Evolutionary conservation across 2,329 filamentous ascomycete genomes (phyloP).

Genomic region (Trichophyton mentagrophytes): DNA sequence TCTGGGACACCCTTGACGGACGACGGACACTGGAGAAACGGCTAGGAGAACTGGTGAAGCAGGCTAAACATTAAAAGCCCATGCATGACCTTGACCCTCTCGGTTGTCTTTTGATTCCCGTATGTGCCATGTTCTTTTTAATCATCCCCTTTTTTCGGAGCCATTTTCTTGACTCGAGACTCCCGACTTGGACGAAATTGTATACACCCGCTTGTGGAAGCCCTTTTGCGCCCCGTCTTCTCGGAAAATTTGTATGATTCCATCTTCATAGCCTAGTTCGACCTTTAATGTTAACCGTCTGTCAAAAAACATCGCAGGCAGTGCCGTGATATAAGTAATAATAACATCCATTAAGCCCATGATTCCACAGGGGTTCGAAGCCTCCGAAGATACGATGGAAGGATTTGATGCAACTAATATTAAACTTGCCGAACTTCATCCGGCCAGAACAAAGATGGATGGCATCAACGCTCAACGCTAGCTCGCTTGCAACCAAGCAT

Average conservation of each 20-base stretch:
- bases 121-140: neutral
- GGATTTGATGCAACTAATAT: neutral
- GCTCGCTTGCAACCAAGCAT: too few species aligned
- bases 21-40: conserved; percentile 65
- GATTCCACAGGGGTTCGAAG: neutral
- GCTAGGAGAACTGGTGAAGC: conserved; percentile 52
- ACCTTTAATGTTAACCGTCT: too few species aligned
- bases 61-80: neutral
- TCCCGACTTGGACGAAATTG: too few species aligned
- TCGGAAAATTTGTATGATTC: neutral
- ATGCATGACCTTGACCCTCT: neutral
- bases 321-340: too few species aligned
- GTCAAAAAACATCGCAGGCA: too few species aligned
- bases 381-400: neutral
- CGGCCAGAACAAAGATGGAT: neutral
- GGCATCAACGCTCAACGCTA: too few species aligned
- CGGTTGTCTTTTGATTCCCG: neutral
- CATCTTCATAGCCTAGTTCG: neutral
- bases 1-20: conserved; percentile 68
- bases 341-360: neutral
- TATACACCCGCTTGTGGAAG: too few species aligned
- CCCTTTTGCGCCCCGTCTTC: too few species aligned
- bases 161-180: neutral
- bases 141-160: neutral
- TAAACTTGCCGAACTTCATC: neutral